Evolutionary conservation across 2,329 filamentous ascomycete species (phyloP), one percentile per base, ranked within the genome.

Genomic region (Allantophomopsis lycopodina): DNA sequence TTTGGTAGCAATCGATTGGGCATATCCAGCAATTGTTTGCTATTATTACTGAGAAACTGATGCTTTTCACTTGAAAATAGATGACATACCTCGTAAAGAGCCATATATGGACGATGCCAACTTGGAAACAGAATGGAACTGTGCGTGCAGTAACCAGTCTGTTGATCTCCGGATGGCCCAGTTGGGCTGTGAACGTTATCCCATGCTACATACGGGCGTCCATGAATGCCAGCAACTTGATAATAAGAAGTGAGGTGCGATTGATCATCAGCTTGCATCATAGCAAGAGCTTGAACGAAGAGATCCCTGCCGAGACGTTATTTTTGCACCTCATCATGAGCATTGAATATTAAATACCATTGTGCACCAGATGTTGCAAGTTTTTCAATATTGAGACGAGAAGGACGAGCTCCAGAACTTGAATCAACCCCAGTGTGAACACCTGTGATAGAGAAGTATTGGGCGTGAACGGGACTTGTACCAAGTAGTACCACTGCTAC

Each of bases 151-250:
- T 16, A 16, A 5, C 48, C 50, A 37, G 49, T 44, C 45, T 44
- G 49, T 31, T 42, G 43, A 17, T 10, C 20, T 1, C 40, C 23
- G 30, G 48, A 47, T 13, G 69, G 65, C 32, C 65, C 60, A 31
- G 49, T 49, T 13, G 70, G 65, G 32, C 65, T 60, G 37, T 55
- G 47, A 1, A 63, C 69, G 15, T 59, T 63, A 51, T 78, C 69
- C 73, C 75, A 81, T 2, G 67, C 51, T 13, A 60, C 55, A 46
- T 64, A 76, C 2, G 86, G 86, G 44, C 80, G 76, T 14, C 85
- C 86, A 57, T 94, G 86, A 48, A 94, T 84, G 13, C 80, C 83
- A 30, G 46, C 44, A 31, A 53, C 31, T 36, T 50, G 46, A 35
- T 48, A 50, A 31, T 48, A 53, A 12, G 50, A 52, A 8, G 43